A percentile compares a stretch with the other conserved stretches of the same genome.
These are phyloP conservation scores for Dalbergia cochinchinensis DNA, from an alignment of 306 rosid genomes.

Conservation along the genomic window DNA sequence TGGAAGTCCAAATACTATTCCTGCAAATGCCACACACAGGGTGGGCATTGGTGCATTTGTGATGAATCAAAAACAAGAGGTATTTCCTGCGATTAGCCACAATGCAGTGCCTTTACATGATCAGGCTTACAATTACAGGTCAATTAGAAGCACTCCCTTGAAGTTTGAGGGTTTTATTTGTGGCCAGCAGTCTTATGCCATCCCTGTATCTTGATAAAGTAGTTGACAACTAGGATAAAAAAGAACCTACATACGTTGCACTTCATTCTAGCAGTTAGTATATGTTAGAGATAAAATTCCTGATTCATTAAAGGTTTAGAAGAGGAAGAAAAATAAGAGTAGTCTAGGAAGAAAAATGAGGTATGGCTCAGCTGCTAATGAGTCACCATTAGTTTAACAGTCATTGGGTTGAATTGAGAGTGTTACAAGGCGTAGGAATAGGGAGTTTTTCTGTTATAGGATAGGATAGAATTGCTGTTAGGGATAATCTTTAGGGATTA, in stretches of 20 bases:
- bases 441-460: too few species aligned
- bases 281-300: too few species aligned
- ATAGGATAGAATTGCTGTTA: too few species aligned
- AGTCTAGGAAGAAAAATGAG: too few species aligned
- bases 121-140: neutral
- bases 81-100: constrained; percentile 32
- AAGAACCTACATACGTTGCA: constrained; percentile 18
- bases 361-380: too few species aligned
- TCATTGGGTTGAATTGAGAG: too few species aligned
- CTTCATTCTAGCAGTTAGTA: constrained; percentile 8
- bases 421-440: too few species aligned
- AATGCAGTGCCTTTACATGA: neutral
- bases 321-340: too few species aligned
- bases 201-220: constrained; percentile 26
- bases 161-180: constrained; percentile 23
- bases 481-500: too few species aligned
- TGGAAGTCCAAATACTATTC: constrained; percentile 59
- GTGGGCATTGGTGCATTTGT: constrained; percentile 80
- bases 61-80: constrained; percentile 73
- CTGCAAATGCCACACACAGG: constrained; percentile 75
- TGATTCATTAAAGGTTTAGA: too few species aligned
- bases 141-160: constrained; percentile 22
- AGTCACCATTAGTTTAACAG: too few species aligned
- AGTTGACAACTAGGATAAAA: neutral
- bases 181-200: neutral